Conservation (phyloP, 1,139 yeast genomes). For the Geotrichum phurueaensis region DNA sequence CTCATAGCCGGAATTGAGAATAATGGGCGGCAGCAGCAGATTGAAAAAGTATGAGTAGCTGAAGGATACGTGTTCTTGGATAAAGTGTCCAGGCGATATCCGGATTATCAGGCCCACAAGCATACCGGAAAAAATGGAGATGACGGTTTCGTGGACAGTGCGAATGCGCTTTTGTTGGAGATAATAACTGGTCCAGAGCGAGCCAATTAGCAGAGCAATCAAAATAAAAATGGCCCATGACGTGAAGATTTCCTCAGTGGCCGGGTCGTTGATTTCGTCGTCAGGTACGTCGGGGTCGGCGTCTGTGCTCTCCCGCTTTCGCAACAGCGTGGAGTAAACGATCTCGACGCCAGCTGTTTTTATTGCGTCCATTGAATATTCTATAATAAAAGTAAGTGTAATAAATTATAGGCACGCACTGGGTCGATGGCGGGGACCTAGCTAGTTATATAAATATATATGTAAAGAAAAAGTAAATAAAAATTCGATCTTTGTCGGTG, state of each 20-base stretch:
- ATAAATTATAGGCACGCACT: too few species aligned
- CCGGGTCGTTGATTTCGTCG: conserved; percentile 70
- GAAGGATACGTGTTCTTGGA: conserved; percentile 94
- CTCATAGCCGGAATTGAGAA: conserved; percentile 92
- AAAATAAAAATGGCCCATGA: conserved; percentile 95
- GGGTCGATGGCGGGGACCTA: neutral
- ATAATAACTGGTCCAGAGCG: conserved; percentile 92
- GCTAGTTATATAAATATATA: neutral
- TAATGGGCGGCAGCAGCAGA: conserved; percentile 90
- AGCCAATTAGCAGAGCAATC: conserved; percentile 70
- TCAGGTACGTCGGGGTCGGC: conserved; percentile 42
- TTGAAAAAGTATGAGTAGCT: conserved; percentile 93
- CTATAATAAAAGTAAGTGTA: too few species aligned
- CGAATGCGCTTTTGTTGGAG: conserved; percentile 85
- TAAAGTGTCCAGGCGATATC: conserved; percentile 89
- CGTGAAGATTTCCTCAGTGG: conserved; percentile 91
- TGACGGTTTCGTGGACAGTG: conserved; percentile 93
- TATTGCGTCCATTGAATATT: neutral
- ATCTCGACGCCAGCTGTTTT: neutral
- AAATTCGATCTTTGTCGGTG: too few species aligned
- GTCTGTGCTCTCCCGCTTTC: conserved; percentile 36
- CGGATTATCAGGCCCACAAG: conserved; percentile 86
- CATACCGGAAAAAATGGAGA: conserved; percentile 96
- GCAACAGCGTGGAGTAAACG: neutral
- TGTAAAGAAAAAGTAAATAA: too few species aligned